Base-by-base conservation (phyloP, 495 filamentous ascomycete species). In the Talaromyces adpressus region DNA sequence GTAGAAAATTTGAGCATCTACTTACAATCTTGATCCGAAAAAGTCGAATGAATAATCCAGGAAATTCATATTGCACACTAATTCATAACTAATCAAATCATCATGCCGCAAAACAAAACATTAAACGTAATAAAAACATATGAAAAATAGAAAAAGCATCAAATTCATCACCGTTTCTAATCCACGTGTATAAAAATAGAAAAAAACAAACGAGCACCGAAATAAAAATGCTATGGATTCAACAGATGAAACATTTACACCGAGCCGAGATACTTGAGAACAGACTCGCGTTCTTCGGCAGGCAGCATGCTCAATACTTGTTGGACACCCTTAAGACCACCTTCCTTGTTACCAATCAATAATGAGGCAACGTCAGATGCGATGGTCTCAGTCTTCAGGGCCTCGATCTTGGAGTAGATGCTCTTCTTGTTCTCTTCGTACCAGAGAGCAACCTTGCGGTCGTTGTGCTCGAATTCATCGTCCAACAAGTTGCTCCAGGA, bases 381-480 rank as follows among this genome's bases (percentile, higher is more conserved):
- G 18, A 97, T 81, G 47, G 84, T 81, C 59, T 97, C 91, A 12
- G 82, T 83, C 79, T 89, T 91, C 66, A 97, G 75, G 16, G 77
- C 71, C 68, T 97, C 92, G 51, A 98, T 80, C 83, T 92, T 94
- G 57, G 81, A 77, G 64, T 88, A 79, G 14, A 98, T 85, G 5
- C 79, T 72, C 79, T 93, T 91, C 70, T 90, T 84, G 75, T 98
- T 95, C 79, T 97, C 90, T 82, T 98, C 94, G 71, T 96, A 98
- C 95, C 95, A 98, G 63, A 83, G 78, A n/a, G 92, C 90, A 39
- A 98, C 94, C 66, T 87, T 87, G 57, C 82, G 83, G 72, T 98
- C 94, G 59, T 90, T 84, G 45, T 79, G 79, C 34, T 89, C 84
- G 72, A 97, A 91, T 30, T 81, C 79, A 3, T 75, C 69, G 64